These are phyloP conservation scores for Leccinum ochraceum DNA, from an alignment of 768 basidiomycete genomes.

Conservation along the genomic window DNA sequence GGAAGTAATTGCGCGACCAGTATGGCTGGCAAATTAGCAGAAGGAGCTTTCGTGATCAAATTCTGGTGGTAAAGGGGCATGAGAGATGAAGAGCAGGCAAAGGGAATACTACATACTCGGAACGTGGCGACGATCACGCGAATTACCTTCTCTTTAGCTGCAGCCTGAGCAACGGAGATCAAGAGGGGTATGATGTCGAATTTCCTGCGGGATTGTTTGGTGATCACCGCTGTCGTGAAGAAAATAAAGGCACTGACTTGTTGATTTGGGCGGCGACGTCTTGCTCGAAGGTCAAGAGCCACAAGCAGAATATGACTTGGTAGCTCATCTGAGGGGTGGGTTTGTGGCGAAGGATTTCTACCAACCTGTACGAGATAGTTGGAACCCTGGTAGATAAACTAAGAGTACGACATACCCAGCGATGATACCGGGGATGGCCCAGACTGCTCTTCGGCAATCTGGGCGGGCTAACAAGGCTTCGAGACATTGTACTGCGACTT, in stretches of 20 bases:
- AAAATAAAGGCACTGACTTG: conserved; percentile 51
- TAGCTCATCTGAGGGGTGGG: conserved; percentile 94
- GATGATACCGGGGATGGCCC: conserved; percentile 70
- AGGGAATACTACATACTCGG: conserved; percentile 48
- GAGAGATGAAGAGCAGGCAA: conserved; percentile 4
- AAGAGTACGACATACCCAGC: conserved; percentile 49
- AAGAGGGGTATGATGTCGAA: conserved; percentile 88
- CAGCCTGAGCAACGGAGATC: conserved; percentile 79
- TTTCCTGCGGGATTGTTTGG: conserved; percentile 51
- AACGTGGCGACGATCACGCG: conserved; percentile 92
- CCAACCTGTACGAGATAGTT: conserved; percentile 51
- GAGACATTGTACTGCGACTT: conserved; percentile 89
- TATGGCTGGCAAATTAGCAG: conserved; percentile 90
- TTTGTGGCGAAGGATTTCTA: conserved; percentile 79
- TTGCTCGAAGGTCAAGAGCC: conserved; percentile 91
- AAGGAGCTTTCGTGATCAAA: conserved; percentile 84
- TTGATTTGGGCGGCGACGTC: conserved; percentile 85
- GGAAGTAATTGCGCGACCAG: conserved; percentile 84
- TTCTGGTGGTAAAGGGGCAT: conserved; percentile 57
- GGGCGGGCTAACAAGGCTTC: conserved; percentile 82
- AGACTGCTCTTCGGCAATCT: conserved; percentile 77
- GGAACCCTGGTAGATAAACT: not conserved
- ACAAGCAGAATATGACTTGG: conserved; percentile 89
- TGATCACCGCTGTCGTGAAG: not conserved
- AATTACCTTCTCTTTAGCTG: conserved; percentile 96